Evolutionary conservation across 139 green algal genomes (phyloP).

Genomic region (Chlamydomonas incerta): DNA sequence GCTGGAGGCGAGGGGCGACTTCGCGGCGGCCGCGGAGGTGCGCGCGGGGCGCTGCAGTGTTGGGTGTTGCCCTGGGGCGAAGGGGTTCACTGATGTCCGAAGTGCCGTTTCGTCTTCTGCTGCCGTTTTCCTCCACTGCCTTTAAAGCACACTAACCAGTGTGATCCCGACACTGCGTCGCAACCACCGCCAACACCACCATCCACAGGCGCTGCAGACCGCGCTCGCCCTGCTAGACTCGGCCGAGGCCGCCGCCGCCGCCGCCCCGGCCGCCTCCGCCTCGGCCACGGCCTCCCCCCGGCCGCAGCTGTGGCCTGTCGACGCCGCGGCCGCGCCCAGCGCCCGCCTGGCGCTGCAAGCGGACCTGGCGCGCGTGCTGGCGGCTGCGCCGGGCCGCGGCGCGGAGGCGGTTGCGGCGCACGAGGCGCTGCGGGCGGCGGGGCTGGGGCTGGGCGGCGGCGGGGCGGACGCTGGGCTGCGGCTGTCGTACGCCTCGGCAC

Average conservation of each 20-base stretch:
- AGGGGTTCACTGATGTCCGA: no score
- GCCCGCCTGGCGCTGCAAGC: constrained; percentile 36
- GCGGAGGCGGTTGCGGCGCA: constrained; percentile 38
- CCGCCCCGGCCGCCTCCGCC: neutral
- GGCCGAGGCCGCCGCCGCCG: neutral
- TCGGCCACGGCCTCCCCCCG: neutral
- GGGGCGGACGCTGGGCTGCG: neutral
- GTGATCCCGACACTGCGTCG: no score
- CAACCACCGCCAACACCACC: no score
- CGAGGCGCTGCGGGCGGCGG: neutral
- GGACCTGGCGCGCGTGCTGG: constrained; percentile 30
- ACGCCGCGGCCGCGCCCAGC: neutral
- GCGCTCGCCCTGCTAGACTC: constrained; percentile 6
- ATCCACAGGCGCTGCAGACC: constrained; percentile 11
- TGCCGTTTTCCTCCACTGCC: no score
- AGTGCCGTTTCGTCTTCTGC: no score
- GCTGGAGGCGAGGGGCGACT: constrained; percentile 62
- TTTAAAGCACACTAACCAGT: no score
- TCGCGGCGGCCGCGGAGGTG: constrained; percentile 33
- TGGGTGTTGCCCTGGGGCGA: no score
- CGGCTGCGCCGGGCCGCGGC: constrained; percentile 4
- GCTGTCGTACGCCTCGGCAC: constrained; percentile 42
- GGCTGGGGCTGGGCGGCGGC: neutral
- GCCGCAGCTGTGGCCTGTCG: neutral
- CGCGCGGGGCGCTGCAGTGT: neutral